phyloP scores from a whole-genome alignment of 2,329 filamentous ascomycete genomes.

The Emmonsia crescens region DNA sequence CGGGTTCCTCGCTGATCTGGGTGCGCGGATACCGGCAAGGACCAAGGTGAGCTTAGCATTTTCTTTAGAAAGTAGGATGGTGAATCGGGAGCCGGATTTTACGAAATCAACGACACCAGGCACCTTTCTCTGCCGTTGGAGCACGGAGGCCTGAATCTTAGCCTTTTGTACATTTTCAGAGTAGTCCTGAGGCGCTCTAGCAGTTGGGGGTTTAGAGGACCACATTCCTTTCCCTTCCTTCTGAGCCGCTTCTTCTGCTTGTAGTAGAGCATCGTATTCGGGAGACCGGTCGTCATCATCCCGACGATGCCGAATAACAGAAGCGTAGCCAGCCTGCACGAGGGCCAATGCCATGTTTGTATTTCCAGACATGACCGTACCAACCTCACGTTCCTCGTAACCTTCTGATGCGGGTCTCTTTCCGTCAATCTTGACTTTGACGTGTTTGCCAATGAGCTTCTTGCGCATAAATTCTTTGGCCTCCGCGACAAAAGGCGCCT shows the following conservation, averaged over 20 bases:
- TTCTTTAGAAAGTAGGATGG: constrained; percentile 80
- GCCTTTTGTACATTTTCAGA: constrained; percentile 91
- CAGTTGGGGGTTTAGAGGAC: constrained; percentile 77
- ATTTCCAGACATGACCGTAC: constrained; percentile 69
- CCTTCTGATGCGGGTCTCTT: constrained; percentile 81
- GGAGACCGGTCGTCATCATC: constrained; percentile 89
- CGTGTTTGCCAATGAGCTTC: constrained; percentile 89
- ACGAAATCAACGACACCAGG: constrained; percentile 93
- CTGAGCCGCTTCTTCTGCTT: constrained; percentile 52
- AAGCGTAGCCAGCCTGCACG: constrained; percentile 87
- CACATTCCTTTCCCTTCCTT: constrained; percentile 89
- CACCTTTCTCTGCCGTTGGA: constrained; percentile 84
- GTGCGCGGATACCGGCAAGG: constrained; percentile 82
- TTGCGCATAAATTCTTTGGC: constrained; percentile 95
- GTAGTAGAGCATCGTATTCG: constrained; percentile 63
- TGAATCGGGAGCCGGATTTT: constrained; percentile 93
- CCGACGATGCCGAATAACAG: constrained; percentile 87
- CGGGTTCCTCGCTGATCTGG: constrained; percentile 69
- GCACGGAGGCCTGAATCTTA: constrained; percentile 78
- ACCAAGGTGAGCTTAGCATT: constrained; percentile 92
- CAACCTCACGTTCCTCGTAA: constrained; percentile 90
- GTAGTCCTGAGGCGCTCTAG: constrained; percentile 73
- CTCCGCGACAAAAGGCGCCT: constrained; percentile 80
- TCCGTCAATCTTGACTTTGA: constrained; percentile 79
- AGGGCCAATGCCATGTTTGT: constrained; percentile 77